Percentiles rank a stretch among this genome's conserved stretches.
Conservation (phyloP, 768 basidiomycete species). For the Gautieria morchelliformis region DNA sequence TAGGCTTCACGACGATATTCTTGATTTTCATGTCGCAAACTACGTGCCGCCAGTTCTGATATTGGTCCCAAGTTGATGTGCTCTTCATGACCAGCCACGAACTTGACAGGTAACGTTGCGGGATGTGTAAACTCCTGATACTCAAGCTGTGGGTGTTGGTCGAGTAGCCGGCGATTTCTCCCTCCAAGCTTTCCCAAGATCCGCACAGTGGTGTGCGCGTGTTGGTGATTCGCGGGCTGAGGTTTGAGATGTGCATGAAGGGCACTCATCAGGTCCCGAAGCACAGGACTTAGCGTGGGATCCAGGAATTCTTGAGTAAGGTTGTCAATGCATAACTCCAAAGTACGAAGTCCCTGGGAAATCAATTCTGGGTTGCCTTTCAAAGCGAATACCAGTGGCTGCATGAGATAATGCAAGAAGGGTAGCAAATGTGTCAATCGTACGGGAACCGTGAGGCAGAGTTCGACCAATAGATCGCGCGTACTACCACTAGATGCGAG, state of each 20-base stretch:
- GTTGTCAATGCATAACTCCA: constrained; percentile 99
- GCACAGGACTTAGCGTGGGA: constrained; percentile 85
- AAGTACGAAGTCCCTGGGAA: constrained; percentile 88
- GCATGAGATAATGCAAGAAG: constrained; percentile 92
- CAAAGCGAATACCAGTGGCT: constrained; percentile 85
- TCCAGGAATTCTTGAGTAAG: constrained; percentile 96
- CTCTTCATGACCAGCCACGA: constrained; percentile 52
- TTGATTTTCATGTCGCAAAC: constrained; percentile 38
- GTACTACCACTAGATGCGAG: constrained; percentile 68
- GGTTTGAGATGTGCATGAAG: constrained; percentile 88
- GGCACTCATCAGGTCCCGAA: constrained; percentile 91
- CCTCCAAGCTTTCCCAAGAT: constrained; percentile 96
- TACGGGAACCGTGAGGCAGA: constrained; percentile 93
- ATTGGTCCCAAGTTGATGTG: constrained; percentile 60
- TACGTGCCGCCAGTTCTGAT: constrained; percentile 52
- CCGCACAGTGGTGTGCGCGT: constrained; percentile 89
- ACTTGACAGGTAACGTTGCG: constrained; percentile 63
- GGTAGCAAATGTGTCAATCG: constrained; percentile 93
- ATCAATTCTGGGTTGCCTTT: constrained; percentile 83
- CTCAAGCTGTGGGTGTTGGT: constrained; percentile 66
- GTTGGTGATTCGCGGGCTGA: constrained; percentile 77
- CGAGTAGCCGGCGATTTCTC: constrained; percentile 77
- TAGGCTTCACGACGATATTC: constrained; percentile 30
- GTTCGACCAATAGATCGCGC: constrained; percentile 91
- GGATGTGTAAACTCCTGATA: constrained; percentile 64